Conservation (phyloP, 2,329 filamentous ascomycete species). For the Monilinia polystroma region DNA sequence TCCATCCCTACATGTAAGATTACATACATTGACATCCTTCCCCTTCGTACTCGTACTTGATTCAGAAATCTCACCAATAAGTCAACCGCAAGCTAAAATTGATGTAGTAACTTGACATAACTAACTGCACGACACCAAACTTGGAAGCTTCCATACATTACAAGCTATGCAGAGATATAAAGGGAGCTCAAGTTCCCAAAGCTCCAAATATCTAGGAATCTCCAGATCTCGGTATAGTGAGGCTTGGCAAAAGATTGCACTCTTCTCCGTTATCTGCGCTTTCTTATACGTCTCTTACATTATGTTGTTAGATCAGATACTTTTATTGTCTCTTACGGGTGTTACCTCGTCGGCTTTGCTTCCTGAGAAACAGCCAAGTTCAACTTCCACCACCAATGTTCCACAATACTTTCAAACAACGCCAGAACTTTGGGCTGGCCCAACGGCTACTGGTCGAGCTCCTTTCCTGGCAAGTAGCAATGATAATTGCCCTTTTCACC, state of each 20-base stretch:
- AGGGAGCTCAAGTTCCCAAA: slow-evolving; percentile 12
- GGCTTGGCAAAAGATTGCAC: slow-evolving; percentile 13
- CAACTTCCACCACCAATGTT: slow-evolving; percentile 41
- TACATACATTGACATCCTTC: neutral
- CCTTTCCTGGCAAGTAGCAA: slow-evolving; percentile 54
- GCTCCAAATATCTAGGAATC: neutral
- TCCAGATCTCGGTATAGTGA: neutral
- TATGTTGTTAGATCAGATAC: slow-evolving; percentile 23
- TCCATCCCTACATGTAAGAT: no score
- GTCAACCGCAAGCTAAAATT: neutral
- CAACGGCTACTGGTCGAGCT: slow-evolving; percentile 66
- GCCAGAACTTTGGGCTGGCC: slow-evolving; percentile 60
- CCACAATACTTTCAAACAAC: slow-evolving; percentile 64
- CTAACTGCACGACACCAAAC: neutral
- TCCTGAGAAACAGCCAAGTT: slow-evolving; percentile 11
- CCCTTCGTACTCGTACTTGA: neutral
- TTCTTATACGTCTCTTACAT: slow-evolving; percentile 25
- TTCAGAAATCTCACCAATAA: neutral
- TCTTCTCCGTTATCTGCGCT: slow-evolving; percentile 19
- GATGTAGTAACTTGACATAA: neutral
- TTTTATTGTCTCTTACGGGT: slow-evolving; percentile 18
- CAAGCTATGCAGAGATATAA: slow-evolving; percentile 20
- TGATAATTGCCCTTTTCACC: no score
- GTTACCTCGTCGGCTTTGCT: slow-evolving; percentile 10
- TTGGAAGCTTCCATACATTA: neutral